Conservation (phyloP, 1,284 basidiomycete species). For the Anthracocystis walkeri region DNA sequence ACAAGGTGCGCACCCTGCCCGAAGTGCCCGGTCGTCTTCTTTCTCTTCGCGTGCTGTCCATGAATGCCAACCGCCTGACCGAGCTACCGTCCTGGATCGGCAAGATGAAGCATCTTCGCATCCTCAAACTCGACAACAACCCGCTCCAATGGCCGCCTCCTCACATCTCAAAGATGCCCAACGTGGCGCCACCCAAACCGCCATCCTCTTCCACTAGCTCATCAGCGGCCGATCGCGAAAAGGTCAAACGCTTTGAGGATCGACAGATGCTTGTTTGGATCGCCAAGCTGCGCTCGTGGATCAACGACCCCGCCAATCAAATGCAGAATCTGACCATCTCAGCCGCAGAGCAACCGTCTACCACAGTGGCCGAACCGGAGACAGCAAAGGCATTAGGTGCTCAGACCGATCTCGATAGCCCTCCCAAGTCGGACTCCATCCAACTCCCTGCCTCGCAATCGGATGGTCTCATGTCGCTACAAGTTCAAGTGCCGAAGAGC, state of each 20-base stretch:
- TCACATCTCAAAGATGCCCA: slow-evolving; percentile 59
- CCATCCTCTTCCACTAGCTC: slow-evolving; percentile 54
- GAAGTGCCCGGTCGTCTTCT: slow-evolving; percentile 82
- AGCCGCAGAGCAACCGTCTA: not conserved
- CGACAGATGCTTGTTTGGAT: slow-evolving; percentile 62
- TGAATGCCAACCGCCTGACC: slow-evolving; percentile 86
- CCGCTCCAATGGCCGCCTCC: slow-evolving; percentile 82
- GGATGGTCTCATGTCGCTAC: slow-evolving; percentile 37
- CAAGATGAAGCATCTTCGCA: slow-evolving; percentile 79
- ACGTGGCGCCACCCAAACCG: slow-evolving; percentile 33
- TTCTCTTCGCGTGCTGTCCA: slow-evolving; percentile 82
- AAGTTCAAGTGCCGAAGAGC: slow-evolving; percentile 32
- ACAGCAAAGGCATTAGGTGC: not conserved
- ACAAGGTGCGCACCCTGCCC: slow-evolving; percentile 86
- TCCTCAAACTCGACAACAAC: slow-evolving; percentile 90
- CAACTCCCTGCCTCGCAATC: slow-evolving; percentile 16
- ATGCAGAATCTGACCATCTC: not conserved
- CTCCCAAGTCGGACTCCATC: not conserved
- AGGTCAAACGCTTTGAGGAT: slow-evolving; percentile 53
- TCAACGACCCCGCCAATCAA: slow-evolving; percentile 42
- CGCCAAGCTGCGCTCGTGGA: slow-evolving; percentile 55
- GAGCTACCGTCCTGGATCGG: slow-evolving; percentile 83
- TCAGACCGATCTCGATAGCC: not conserved
- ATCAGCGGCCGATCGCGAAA: slow-evolving; percentile 62
- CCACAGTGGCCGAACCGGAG: not conserved